phyloP scores from a whole-genome alignment of 2,329 filamentous ascomycete genomes.

The Aspergillus phoenicis region DNA sequence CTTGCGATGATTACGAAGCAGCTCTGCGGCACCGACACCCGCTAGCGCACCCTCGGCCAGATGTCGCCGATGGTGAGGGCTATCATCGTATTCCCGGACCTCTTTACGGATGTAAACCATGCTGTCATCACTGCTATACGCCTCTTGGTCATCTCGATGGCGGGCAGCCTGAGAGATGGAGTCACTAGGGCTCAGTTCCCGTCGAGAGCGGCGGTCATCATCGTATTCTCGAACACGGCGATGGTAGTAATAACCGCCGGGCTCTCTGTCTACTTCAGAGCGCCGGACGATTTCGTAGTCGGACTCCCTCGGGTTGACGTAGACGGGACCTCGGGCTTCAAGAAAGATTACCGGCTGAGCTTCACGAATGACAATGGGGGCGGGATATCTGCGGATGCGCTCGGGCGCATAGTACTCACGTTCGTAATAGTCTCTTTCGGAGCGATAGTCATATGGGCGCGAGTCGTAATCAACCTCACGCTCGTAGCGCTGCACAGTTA shows the following conservation, averaged over 20 bases:
- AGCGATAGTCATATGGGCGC: slow-evolving; percentile 48
- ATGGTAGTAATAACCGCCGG: slow-evolving; percentile 63
- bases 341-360: slow-evolving; percentile 59
- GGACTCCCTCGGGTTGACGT: slow-evolving; percentile 54
- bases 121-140: slow-evolving; percentile 63
- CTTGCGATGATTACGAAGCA: slow-evolving; percentile 61
- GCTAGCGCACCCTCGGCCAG: slow-evolving; percentile 65
- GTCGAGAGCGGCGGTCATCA: slow-evolving; percentile 49
- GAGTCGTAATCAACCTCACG: slow-evolving; percentile 48
- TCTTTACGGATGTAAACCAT: slow-evolving; percentile 62
- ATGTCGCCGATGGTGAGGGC: slow-evolving; percentile 57
- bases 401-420: slow-evolving; percentile 43
- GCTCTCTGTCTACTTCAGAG: slow-evolving; percentile 57
- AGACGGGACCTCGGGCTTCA: slow-evolving; percentile 55
- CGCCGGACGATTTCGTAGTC: slow-evolving; percentile 64
- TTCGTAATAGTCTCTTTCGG: slow-evolving; percentile 51
- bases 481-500: slow-evolving; percentile 52
- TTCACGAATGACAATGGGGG: slow-evolving; percentile 56
- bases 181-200: slow-evolving; percentile 54
- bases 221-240: slow-evolving; percentile 59
- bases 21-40: slow-evolving; percentile 62
- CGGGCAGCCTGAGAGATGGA: slow-evolving; percentile 55
- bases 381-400: slow-evolving; percentile 53
- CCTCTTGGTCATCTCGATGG: slow-evolving; percentile 38
- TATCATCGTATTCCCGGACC: slow-evolving; percentile 47